Evolutionary conservation across 208 protist species (phyloP), one percentile per base, ranked within the genome.

Genomic region (Acanthamoeba healyi): DNA sequence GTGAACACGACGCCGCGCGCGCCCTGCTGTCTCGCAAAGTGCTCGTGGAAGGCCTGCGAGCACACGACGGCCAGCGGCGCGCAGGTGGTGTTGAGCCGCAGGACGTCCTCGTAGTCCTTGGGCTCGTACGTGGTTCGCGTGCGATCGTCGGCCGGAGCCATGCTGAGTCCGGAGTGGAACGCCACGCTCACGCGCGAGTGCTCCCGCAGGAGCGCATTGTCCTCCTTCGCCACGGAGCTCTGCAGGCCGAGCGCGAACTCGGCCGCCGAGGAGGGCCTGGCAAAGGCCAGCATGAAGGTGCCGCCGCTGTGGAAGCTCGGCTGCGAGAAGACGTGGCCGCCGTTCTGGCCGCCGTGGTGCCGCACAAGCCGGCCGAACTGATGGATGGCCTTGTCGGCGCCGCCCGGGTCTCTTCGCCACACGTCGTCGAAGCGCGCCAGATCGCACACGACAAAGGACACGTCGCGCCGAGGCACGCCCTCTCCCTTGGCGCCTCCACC

Each of bases 241-340:
- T 81, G 72, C 7, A 81, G 10, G 2, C 49, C 72, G 32, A 81
- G 72, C 46, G 72, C 72, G 72, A 81, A 81, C 5, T 6, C 10
- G 5, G 72, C 72, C 22, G 72, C 72, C 38, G 15, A 29, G 72
- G 40, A 6, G 22, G 72, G 38, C 24, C 29, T 40, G 38, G 38
- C 34, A 19, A 81, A 81, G 38, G 72, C 72, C 36, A 81, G 12
- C 72, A 81, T 81, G 72, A 81, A 81, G 6, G 72, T 81, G 40
- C 72, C 72, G 72, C 72, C 72, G 38, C 72, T 81, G 72, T 81
- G 72, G 72, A 81, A 81, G 72, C 72, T 81, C 19, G 72, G 38
- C 22, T 42, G 34, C 0, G 72, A 81, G 40, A 81, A 81, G 72
- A 81, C 29, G 40, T 81, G 72, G 0, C 72, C 72, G 40, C 72